A percentile compares a stretch with the other conserved stretches of the same genome.
phyloP scores from a whole-genome alignment of 1,284 basidiomycete species.

The Fomitiporia mediterranea region DNA sequence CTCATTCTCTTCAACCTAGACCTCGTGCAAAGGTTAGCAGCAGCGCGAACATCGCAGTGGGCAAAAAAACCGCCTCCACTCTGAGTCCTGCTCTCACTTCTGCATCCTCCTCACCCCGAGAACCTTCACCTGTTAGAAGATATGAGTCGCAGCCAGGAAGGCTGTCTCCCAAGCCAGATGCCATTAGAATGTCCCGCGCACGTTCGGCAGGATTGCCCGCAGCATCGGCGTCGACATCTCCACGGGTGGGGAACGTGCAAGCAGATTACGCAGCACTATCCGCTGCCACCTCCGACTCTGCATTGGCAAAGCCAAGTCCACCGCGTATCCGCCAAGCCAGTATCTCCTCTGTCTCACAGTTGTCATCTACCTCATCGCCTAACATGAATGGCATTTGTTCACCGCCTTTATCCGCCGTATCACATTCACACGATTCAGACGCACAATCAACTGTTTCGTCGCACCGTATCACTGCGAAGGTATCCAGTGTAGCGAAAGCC shows the following conservation, averaged over 20 bases:
- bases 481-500: slow-evolving; percentile 43
- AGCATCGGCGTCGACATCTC: slow-evolving; percentile 13
- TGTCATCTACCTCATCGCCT: slow-evolving; percentile 14
- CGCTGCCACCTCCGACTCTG: slow-evolving; percentile 13
- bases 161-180: slow-evolving; percentile 23
- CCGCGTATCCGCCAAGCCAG: slow-evolving; percentile 16
- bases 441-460: slow-evolving; percentile 22
- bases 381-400: neutral
- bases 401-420: slow-evolving; percentile 9
- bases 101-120: slow-evolving; percentile 28
- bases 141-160: slow-evolving; percentile 24
- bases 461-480: slow-evolving; percentile 52
- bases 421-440: slow-evolving; percentile 11
- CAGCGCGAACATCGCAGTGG: slow-evolving; percentile 38
- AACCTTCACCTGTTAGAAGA: slow-evolving; percentile 41
- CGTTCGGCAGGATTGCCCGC: slow-evolving; percentile 24
- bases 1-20: slow-evolving; percentile 31
- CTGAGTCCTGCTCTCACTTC: slow-evolving; percentile 22
- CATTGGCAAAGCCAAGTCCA: slow-evolving; percentile 4
- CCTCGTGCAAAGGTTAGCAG: slow-evolving; percentile 60
- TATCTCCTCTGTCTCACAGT: slow-evolving; percentile 19
- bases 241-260: slow-evolving; percentile 7
- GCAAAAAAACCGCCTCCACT: slow-evolving; percentile 38
- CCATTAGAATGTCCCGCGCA: slow-evolving; percentile 21
- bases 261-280: slow-evolving; percentile 6